Conservation (phyloP, 2,329 filamentous ascomycete species). For the Macrophomina phaseolina region DNA sequence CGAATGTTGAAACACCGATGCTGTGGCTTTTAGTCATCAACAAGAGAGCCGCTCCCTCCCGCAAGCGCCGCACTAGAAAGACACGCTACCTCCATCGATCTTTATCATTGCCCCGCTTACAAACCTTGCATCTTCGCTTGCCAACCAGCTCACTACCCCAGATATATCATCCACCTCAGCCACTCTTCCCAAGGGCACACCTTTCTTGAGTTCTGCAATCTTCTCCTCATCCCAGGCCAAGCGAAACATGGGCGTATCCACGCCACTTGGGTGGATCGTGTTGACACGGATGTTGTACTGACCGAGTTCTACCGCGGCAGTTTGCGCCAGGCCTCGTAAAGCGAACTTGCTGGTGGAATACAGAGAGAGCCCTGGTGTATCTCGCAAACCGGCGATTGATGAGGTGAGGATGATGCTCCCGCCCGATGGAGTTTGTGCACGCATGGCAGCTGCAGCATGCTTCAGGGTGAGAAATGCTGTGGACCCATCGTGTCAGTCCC, state of each 20-base stretch:
- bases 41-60: too few species aligned
- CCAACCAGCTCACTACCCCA: constrained; percentile 46
- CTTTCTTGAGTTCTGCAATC: constrained; percentile 40
- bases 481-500: background rate
- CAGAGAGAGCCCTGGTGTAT: constrained; percentile 43
- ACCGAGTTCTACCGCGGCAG: constrained; percentile 47
- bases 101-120: constrained; percentile 46
- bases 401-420: constrained; percentile 49
- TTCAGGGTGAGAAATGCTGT: constrained; percentile 47
- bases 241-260: constrained; percentile 44
- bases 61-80: background rate
- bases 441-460: constrained; percentile 43
- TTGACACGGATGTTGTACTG: constrained; percentile 48
- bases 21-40: too few species aligned
- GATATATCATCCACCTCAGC: constrained; percentile 47
- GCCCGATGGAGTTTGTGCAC: constrained; percentile 35
- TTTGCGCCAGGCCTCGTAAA: constrained; percentile 45
- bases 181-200: constrained; percentile 44
- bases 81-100: constrained; percentile 38
- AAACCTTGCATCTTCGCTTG: constrained; percentile 47
- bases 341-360: constrained; percentile 48
- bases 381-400: constrained; percentile 47
- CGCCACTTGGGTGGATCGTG: constrained; percentile 48
- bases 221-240: constrained; percentile 43
- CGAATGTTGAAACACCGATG: too few species aligned